A percentile compares a stretch with the other conserved stretches of the same genome.
Conservation (phyloP, 805 yeast genomes). For the Teunomyces cretensis region DNA sequence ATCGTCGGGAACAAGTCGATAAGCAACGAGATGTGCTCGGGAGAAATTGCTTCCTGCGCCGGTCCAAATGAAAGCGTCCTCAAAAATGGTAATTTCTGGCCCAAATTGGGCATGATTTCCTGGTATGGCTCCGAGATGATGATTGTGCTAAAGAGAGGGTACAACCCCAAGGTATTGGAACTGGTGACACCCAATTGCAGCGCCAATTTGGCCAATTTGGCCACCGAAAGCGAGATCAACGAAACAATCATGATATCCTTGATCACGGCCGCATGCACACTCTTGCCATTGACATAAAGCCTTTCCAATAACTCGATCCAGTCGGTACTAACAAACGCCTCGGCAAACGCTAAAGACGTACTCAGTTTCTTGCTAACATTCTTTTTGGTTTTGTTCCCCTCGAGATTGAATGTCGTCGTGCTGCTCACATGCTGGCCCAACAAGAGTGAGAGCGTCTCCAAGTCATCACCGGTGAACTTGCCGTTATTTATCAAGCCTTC, state of each 20-base stretch:
- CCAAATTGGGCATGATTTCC: constrained; percentile 50
- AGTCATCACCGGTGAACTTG: constrained; percentile 46
- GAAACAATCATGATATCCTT: constrained; percentile 54
- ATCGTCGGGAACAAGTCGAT: constrained; percentile 71
- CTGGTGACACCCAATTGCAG: constrained; percentile 47
- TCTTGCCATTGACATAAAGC: constrained; percentile 56
- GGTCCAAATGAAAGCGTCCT: constrained; percentile 9
- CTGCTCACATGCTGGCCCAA: constrained; percentile 40
- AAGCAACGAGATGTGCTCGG: constrained; percentile 38
- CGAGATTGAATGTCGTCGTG: constrained; percentile 15
- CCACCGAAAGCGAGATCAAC: constrained; percentile 46
- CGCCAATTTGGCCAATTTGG: constrained; percentile 42
- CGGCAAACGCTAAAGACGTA: constrained; percentile 44
- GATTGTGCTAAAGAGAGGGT: constrained; percentile 58
- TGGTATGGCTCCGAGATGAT: constrained; percentile 48
- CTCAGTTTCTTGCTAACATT: constrained; percentile 24
- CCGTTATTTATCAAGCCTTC: constrained; percentile 46
- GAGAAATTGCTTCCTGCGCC: constrained; percentile 2
- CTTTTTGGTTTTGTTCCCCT: constrained; percentile 12
- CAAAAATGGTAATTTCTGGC: constrained; percentile 51
- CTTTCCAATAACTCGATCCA: constrained; percentile 65
- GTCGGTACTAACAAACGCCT: constrained; percentile 48
- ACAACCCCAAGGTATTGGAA: constrained; percentile 40
- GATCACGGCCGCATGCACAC: constrained; percentile 46
- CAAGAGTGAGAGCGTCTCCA: constrained; percentile 45